Conservation (phyloP, 176 grass and related monocot species). For the Tillandsia leiboldiana region DNA sequence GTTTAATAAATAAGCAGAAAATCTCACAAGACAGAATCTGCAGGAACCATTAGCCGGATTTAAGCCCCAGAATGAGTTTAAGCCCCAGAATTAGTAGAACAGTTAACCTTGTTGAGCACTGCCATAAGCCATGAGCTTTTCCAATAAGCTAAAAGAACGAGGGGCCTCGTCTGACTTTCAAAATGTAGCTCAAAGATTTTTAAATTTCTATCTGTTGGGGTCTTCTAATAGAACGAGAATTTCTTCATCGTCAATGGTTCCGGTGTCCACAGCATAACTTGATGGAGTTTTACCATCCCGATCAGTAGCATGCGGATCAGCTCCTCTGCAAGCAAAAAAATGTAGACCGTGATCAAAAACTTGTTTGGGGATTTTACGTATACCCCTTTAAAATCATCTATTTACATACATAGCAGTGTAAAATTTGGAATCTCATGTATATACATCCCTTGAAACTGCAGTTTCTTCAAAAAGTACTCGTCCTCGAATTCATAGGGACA, state of each 20-base stretch:
- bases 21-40: conserved; percentile 20
- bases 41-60: conserved; percentile 16
- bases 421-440: too few relatives aligned
- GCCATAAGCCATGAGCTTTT: background rate
- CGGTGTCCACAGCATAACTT: conserved; percentile 65
- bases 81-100: too few relatives aligned
- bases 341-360: too few relatives aligned
- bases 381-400: too few relatives aligned
- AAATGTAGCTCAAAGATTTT: conserved; percentile 13
- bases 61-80: too few relatives aligned
- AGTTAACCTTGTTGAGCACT: too few relatives aligned
- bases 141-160: background rate
- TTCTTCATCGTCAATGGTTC: conserved; percentile 69
- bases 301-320: conserved; percentile 54
- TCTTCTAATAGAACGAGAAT: conserved; percentile 80
- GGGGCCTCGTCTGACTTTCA: conserved; percentile 2
- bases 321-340: conserved; percentile 41
- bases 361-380: too few relatives aligned
- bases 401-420: too few relatives aligned
- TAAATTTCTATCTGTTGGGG: conserved; percentile 41
- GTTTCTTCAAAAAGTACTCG: too few relatives aligned
- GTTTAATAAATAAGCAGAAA: conserved; percentile 30
- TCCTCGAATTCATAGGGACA: too few relatives aligned
- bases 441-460: too few relatives aligned
- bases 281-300: conserved; percentile 55